Evolutionary conservation across 805 yeast genomes (phyloP).

Genomic region (Isabelozyma rhagii): DNA sequence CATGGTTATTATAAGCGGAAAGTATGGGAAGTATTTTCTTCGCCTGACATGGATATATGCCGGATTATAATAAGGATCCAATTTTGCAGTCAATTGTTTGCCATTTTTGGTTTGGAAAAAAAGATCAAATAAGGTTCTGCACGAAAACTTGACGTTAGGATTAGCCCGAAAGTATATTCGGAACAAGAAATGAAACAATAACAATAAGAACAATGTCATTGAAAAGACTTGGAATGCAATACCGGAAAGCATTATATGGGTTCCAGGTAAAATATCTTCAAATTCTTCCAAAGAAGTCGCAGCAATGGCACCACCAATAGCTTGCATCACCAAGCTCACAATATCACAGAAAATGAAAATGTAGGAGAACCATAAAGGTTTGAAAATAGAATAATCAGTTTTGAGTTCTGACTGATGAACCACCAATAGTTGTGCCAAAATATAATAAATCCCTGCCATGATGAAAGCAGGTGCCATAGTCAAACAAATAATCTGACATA

Average conservation of each 20-base stretch:
- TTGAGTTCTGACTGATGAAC: slow-evolving; percentile 45
- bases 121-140: slow-evolving; percentile 12
- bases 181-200: slow-evolving; percentile 48
- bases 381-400: slow-evolving; percentile 42
- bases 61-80: slow-evolving; percentile 31
- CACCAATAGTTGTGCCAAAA: slow-evolving; percentile 63
- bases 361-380: slow-evolving; percentile 60
- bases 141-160: slow-evolving; percentile 21
- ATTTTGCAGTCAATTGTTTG: slow-evolving; percentile 9
- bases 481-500: slow-evolving; percentile 64
- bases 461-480: slow-evolving; percentile 81
- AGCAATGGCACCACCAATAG: slow-evolving; percentile 73
- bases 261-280: slow-evolving; percentile 42
- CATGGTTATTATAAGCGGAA: slow-evolving; percentile 43
- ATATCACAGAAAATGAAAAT: slow-evolving; percentile 68
- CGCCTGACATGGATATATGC: slow-evolving; percentile 32
- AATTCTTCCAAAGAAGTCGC: slow-evolving; percentile 38
- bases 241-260: slow-evolving; percentile 74
- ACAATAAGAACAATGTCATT: slow-evolving; percentile 56
- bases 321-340: slow-evolving; percentile 63
- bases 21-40: slow-evolving; percentile 33
- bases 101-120: slow-evolving; percentile 21
- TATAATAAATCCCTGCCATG: slow-evolving; percentile 79
- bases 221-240: slow-evolving; percentile 72
- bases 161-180: slow-evolving; percentile 32